Evolutionary conservation across 2,329 filamentous ascomycete genomes (phyloP), one percentile per base, ranked within the genome.

Genomic region (Fusarium luffae): DNA sequence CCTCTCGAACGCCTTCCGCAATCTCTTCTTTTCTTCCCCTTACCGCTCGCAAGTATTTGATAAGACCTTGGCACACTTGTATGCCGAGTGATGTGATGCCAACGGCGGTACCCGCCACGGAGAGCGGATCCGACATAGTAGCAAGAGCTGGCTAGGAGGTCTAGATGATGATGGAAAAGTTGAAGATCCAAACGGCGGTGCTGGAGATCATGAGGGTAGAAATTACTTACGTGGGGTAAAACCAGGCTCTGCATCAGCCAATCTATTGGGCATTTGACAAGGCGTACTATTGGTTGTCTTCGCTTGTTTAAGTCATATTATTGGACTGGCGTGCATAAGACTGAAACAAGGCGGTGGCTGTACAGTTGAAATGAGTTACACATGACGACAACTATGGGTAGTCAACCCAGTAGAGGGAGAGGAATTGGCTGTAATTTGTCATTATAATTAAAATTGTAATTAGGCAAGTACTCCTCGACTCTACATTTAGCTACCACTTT

Each of bases 41-140:
- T 4, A 56, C 30, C 1, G 43, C 42, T 13, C 19, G 21, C 0
- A 60, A 14, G 4, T 56, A 60, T 2, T 19, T 10, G 6, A 50
- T 4, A 1, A 64, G 59, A 2, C 52, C 48, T 27, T 64, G 34
- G 3, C 59, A 66, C 5, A 66, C 52, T 7, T 59, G 59, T 21
- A 59, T 64, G 6, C 62, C 59, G 0, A 65, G 40, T 0, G 59
- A 65, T 19, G 57, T 34, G n/a, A 64, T 63, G 8, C 63, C 59
- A 4, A 43, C 54, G 3, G 54, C 54, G 2, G n/a, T 54, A 19
- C 25, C 46, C 7, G 46, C 41, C 11, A 66, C 12, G 5, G 50
- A 66, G 3, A 54, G 25, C 3, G 32, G 44, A 18, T 66, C 63
- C 10, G 49, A 32, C 49, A 66, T 54, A 1, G n/a, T 0, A 8